phyloP scores from a whole-genome alignment of 805 yeast species.

The Blastobotrys americana region DNA sequence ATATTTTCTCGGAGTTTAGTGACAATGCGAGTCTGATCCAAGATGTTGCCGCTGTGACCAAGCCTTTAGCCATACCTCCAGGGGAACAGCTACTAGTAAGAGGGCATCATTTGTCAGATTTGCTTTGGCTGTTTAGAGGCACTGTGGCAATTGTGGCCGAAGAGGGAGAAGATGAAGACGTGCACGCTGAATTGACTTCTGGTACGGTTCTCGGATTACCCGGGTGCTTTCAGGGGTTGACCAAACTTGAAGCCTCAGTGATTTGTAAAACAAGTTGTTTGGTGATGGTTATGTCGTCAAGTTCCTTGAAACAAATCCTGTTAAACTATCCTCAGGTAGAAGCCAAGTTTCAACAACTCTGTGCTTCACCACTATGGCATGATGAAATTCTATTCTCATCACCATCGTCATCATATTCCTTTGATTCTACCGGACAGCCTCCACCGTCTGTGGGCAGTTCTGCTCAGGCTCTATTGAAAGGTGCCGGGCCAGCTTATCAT shows the following conservation, averaged over 20 bases:
- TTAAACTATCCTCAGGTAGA: neutral
- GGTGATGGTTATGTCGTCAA: conserved; percentile 61
- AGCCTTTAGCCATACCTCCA: neutral
- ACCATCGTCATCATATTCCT: too few relatives aligned
- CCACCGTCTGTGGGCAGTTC: neutral
- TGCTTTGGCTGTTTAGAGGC: conserved; percentile 61
- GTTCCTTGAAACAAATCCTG: conserved; percentile 38
- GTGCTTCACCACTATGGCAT: conserved; percentile 1
- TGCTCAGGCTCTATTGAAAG: too few relatives aligned
- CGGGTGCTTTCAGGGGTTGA: conserved; percentile 66
- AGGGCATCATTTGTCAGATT: neutral
- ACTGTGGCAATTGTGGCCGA: conserved; percentile 68
- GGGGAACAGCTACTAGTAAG: neutral
- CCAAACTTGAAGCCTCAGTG: conserved; percentile 66
- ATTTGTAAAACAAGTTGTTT: conserved; percentile 61
- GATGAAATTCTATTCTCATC: neutral
- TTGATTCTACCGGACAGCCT: too few relatives aligned
- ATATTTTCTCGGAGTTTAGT: neutral
- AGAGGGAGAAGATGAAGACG: conserved; percentile 71
- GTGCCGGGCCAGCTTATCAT: too few relatives aligned
- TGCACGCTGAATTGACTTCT: conserved; percentile 59
- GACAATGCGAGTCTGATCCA: neutral
- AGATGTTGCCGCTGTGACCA: neutral
- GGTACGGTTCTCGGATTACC: conserved; percentile 77
- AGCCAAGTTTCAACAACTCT: neutral